A percentile compares a stretch with the other conserved stretches of the same genome.
Conservation (phyloP, 2,329 filamentous ascomycete species). For the Colletotrichum sp. region DNA sequence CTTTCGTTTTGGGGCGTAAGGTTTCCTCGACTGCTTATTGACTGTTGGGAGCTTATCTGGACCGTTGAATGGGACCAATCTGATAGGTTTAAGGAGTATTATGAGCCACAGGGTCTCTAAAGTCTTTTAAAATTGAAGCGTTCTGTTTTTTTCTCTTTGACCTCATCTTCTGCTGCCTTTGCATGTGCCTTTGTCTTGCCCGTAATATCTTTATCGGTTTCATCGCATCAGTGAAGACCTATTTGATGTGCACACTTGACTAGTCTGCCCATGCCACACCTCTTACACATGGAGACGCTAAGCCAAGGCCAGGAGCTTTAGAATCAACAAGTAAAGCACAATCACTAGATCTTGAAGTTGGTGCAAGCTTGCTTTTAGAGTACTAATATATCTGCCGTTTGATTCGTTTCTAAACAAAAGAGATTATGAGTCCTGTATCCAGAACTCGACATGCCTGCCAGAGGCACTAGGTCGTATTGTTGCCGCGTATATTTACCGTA, state of each 20-base stretch:
- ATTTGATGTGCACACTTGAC: not conserved
- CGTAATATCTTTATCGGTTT: not conserved
- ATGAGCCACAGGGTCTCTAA: slow-evolving; percentile 50
- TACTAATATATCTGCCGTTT: not conserved
- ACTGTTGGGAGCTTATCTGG: slow-evolving; percentile 78
- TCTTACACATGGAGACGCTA: not conserved
- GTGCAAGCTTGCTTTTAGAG: not conserved
- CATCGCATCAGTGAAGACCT: not conserved
- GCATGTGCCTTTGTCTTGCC: not conserved
- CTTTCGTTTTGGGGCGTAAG: slow-evolving; percentile 80
- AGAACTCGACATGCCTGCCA: not conserved
- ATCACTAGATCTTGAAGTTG: not conserved
- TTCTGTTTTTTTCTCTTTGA: not conserved
- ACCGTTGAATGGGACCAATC: slow-evolving; percentile 67
- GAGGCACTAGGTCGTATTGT: not conserved
- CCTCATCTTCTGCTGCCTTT: not conserved
- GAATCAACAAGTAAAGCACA: not conserved
- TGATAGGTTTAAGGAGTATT: slow-evolving; percentile 77
- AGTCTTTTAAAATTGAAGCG: not conserved
- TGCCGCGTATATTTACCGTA: not conserved
- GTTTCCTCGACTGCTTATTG: slow-evolving; percentile 80
- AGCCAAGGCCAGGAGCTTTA: not conserved
- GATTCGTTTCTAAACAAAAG: not conserved
- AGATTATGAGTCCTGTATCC: not conserved
- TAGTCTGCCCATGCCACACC: not conserved